Conservation (phyloP, 768 basidiomycete species). For the Paxillus involutus region DNA sequence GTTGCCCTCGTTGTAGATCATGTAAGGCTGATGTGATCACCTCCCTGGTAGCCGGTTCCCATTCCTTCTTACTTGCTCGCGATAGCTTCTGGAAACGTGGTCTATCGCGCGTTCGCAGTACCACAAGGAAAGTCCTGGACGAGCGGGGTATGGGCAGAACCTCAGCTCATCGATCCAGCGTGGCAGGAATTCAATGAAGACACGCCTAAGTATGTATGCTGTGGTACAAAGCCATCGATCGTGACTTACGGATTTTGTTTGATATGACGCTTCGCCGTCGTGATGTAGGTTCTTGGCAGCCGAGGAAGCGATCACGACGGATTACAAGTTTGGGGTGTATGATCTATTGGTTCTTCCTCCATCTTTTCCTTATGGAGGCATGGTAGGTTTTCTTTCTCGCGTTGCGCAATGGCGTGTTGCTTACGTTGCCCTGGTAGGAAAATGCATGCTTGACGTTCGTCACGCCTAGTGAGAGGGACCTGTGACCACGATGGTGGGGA, state of each 20-base stretch:
- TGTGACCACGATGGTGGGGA: background rate
- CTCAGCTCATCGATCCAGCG: constrained; percentile 71
- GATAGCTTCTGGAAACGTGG: constrained; percentile 82
- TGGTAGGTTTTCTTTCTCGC: constrained; percentile 43
- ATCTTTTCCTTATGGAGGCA: constrained; percentile 89
- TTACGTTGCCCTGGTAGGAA: constrained; percentile 49
- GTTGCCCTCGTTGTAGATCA: background rate
- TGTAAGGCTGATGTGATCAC: background rate
- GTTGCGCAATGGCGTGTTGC: background rate
- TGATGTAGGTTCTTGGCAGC: constrained; percentile 63
- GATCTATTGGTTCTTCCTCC: constrained; percentile 87
- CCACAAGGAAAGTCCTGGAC: constrained; percentile 70
- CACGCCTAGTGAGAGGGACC: constrained; percentile 67
- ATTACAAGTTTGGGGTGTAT: constrained; percentile 85
- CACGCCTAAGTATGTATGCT: constrained; percentile 55
- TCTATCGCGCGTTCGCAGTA: constrained; percentile 63
- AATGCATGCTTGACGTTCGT: constrained; percentile 86
- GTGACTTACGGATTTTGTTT: background rate
- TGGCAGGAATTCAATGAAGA: constrained; percentile 92
- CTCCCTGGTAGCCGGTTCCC: constrained; percentile 60
- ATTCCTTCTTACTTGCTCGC: constrained; percentile 91
- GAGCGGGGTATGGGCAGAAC: constrained; percentile 90
- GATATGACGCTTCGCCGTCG: background rate
- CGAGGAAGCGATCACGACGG: constrained; percentile 66
- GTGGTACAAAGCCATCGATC: too few species aligned